phyloP scores from a whole-genome alignment of 768 basidiomycete genomes.

The Phylloporus sp. region DNA sequence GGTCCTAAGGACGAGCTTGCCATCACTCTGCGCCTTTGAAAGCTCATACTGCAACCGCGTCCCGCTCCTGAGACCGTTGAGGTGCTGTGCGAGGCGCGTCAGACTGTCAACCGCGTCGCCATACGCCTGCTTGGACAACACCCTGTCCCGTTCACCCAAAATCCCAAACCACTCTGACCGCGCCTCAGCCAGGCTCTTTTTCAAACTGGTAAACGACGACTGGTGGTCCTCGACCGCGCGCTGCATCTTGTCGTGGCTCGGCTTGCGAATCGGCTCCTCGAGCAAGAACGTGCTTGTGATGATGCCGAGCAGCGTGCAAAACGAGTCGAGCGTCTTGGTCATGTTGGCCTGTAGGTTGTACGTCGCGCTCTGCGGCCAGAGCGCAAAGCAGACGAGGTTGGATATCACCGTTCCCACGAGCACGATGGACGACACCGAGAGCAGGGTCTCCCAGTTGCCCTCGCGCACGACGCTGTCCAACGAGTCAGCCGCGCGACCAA shows the following conservation, averaged over 20 bases:
- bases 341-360: conserved; percentile 80
- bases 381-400: conserved; percentile 75
- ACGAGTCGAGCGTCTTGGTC: conserved; percentile 82
- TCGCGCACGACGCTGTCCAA: conserved; percentile 73
- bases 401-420: conserved; percentile 71
- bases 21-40: conserved; percentile 52
- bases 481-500: not conserved
- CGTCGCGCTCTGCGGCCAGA: conserved; percentile 88
- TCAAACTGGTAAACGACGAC: conserved; percentile 83
- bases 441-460: conserved; percentile 72
- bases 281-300: conserved; percentile 84
- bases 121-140: conserved; percentile 54
- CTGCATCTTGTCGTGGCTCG: conserved; percentile 61
- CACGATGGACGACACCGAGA: conserved; percentile 75
- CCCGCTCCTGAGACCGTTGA: conserved; percentile 84
- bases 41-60: conserved; percentile 82
- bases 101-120: conserved; percentile 85
- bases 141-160: conserved; percentile 22
- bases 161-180: conserved; percentile 70
- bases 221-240: conserved; percentile 84
- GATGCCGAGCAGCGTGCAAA: conserved; percentile 78
- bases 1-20: conserved; percentile 35
- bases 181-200: conserved; percentile 82
- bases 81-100: conserved; percentile 88
- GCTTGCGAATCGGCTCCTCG: conserved; percentile 57